phyloP scores from a whole-genome alignment of 2,329 filamentous ascomycete species.

The Rhinocladiella similis region DNA sequence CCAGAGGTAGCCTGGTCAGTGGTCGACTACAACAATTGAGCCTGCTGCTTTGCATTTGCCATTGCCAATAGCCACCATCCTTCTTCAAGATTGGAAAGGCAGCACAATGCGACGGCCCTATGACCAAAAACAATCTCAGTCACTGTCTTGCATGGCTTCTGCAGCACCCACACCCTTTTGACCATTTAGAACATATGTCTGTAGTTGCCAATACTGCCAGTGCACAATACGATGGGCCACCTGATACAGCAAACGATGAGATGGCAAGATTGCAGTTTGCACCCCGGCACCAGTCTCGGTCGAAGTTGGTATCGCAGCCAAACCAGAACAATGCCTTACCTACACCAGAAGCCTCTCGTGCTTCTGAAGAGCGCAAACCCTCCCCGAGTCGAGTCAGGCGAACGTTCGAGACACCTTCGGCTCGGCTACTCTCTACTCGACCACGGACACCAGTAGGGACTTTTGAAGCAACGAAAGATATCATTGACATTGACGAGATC shows the following conservation, averaged over 20 bases:
- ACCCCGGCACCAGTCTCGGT: conserved; percentile 41
- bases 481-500: conserved; percentile 44
- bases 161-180: conserved; percentile 36
- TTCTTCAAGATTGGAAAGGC: not conserved
- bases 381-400: conserved; percentile 7
- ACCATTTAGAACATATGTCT: conserved; percentile 24
- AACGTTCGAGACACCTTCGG: conserved; percentile 25
- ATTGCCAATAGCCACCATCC: not conserved
- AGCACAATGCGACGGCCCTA: conserved; percentile 35
- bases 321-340: conserved; percentile 16
- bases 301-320: conserved; percentile 36
- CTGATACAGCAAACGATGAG: conserved; percentile 19
- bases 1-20: not conserved
- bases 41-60: not conserved
- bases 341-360: conserved; percentile 24
- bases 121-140: conserved; percentile 51
- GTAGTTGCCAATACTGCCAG: conserved; percentile 5
- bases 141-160: conserved; percentile 50
- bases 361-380: conserved; percentile 12
- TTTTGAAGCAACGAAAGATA: conserved; percentile 24
- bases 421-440: conserved; percentile 12
- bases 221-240: conserved; percentile 16
- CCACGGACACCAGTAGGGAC: conserved; percentile 11
- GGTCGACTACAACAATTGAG: not conserved
- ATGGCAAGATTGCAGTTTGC: conserved; percentile 49